A percentile compares a stretch with the other conserved stretches of the same genome.
Evolutionary conservation across 352 stramenopile species (phyloP).

Genomic region (Blastocystis sp.): DNA sequence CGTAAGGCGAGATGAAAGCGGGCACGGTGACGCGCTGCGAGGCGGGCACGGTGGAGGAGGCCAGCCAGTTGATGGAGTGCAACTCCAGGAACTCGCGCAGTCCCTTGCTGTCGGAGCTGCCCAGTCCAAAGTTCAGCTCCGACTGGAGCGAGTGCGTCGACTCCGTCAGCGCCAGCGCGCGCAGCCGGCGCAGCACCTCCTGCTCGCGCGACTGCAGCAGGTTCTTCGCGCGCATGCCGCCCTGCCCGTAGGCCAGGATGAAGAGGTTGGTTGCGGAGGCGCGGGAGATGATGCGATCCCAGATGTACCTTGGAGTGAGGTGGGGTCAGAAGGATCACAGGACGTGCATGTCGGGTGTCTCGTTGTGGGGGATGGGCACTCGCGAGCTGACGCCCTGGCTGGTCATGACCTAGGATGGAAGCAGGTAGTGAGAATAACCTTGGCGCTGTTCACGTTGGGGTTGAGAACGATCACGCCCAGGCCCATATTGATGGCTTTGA

Average conservation of each 20-base stretch:
- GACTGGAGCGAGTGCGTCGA: constrained; percentile 75
- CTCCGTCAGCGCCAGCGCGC: constrained; percentile 81
- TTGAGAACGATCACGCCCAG: constrained; percentile 84
- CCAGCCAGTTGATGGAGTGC: constrained; percentile 84
- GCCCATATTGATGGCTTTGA: constrained; percentile 80
- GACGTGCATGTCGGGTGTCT: constrained; percentile 83
- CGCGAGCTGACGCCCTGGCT: constrained; percentile 72
- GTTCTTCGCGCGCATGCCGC: constrained; percentile 83
- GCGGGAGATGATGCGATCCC: constrained; percentile 79
- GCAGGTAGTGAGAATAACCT: not conserved
- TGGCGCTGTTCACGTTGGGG: constrained; percentile 79
- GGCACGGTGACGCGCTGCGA: constrained; percentile 1
- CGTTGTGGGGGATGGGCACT: constrained; percentile 80
- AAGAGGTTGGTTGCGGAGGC: constrained; percentile 77
- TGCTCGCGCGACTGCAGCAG: constrained; percentile 80
- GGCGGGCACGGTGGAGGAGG: constrained; percentile 58
- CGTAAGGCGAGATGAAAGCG: not conserved
- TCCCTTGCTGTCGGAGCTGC: constrained; percentile 2
- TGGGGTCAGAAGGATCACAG: constrained; percentile 72
- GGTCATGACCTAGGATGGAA: not conserved
- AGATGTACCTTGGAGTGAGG: constrained; percentile 72
- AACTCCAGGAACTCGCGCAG: constrained; percentile 76
- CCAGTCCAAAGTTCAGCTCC: constrained; percentile 63
- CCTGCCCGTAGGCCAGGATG: constrained; percentile 83
- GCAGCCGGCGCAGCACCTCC: constrained; percentile 81